Conservation (phyloP, 2,329 filamentous ascomycete genomes). For the Aphanoascus verrucosus region DNA sequence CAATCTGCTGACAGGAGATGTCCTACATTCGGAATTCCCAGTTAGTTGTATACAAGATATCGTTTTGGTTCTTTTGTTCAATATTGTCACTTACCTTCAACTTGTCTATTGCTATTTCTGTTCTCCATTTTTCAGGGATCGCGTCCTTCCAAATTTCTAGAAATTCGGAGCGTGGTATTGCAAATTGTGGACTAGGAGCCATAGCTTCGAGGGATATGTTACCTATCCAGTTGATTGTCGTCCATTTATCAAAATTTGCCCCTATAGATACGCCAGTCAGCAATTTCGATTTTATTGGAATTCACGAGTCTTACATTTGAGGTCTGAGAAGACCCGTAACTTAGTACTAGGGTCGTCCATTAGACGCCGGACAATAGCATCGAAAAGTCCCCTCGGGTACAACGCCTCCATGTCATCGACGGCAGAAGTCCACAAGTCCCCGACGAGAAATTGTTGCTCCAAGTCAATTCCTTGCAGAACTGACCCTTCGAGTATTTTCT, state of each 20-base stretch:
- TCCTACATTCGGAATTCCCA: constrained; percentile 18
- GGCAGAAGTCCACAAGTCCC: constrained; percentile 33
- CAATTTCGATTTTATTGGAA: not conserved
- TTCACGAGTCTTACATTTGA: constrained; percentile 29
- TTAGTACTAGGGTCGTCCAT: constrained; percentile 20
- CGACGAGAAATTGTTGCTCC: constrained; percentile 33
- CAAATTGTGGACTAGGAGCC: constrained; percentile 24
- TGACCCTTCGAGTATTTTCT: constrained; percentile 29
- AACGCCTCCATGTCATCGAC: constrained; percentile 27
- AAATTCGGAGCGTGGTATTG: constrained; percentile 27
- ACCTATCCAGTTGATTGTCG: constrained; percentile 30
- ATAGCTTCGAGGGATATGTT: constrained; percentile 32
- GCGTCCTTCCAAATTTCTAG: constrained; percentile 34
- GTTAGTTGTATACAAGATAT: not conserved
- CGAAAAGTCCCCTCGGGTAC: constrained; percentile 28
- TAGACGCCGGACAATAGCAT: constrained; percentile 31
- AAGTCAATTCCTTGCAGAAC: constrained; percentile 33
- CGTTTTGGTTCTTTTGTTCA: not conserved
- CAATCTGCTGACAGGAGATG: constrained; percentile 26
- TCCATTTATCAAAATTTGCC: constrained; percentile 30
- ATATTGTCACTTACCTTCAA: constrained; percentile 23
- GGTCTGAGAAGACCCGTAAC: constrained; percentile 18
- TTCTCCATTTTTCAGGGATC: constrained; percentile 36
- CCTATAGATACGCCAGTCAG: constrained; percentile 22
- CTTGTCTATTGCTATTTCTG: constrained; percentile 25